A percentile compares a stretch with the other conserved stretches of the same genome.
Conservation (phyloP, 768 basidiomycete species). For the Naganishia kalamii region DNA sequence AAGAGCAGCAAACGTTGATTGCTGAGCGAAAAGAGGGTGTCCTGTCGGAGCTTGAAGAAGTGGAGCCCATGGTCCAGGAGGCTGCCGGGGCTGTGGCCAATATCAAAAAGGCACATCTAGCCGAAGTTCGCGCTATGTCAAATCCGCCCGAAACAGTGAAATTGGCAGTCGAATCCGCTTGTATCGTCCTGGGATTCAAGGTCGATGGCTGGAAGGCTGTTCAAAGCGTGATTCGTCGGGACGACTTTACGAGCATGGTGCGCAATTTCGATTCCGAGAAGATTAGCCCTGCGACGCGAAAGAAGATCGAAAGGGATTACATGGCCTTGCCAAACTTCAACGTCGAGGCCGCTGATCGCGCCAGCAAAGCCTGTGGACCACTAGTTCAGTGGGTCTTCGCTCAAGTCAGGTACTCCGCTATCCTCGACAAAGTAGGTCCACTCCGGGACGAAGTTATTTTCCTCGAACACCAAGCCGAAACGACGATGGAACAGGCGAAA, state of each 20-base stretch:
- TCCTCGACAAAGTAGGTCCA: conserved; percentile 93
- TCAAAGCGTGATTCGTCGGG: conserved; percentile 87
- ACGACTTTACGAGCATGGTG: conserved; percentile 92
- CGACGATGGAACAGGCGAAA: conserved; percentile 86
- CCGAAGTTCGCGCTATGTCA: conserved; percentile 96
- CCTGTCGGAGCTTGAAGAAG: conserved; percentile 90
- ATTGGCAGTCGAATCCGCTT: conserved; percentile 96
- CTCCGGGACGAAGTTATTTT: conserved; percentile 91
- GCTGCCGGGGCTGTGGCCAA: conserved; percentile 94
- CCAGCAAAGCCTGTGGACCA: conserved; percentile 93
- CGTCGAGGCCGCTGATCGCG: conserved; percentile 89
- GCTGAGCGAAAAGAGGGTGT: conserved; percentile 80
- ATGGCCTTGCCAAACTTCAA: conserved; percentile 83
- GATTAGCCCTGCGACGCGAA: conserved; percentile 83
- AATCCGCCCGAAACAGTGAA: conserved; percentile 98
- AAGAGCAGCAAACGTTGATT: conserved; percentile 82
- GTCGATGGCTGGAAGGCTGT: conserved; percentile 96
- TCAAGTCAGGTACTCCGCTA: conserved; percentile 93
- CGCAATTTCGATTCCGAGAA: conserved; percentile 91
- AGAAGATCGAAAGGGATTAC: conserved; percentile 87
- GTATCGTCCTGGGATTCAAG: conserved; percentile 80
- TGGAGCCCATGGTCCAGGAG: conserved; percentile 92
- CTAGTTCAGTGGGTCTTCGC: conserved; percentile 97
- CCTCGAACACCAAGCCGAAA: conserved; percentile 83
- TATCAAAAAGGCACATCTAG: conserved; percentile 89